Percentiles rank a stretch among this genome's conserved stretches.
Conservation (phyloP, 305 asterid genomes). For the Fraxinus sp. region DNA sequence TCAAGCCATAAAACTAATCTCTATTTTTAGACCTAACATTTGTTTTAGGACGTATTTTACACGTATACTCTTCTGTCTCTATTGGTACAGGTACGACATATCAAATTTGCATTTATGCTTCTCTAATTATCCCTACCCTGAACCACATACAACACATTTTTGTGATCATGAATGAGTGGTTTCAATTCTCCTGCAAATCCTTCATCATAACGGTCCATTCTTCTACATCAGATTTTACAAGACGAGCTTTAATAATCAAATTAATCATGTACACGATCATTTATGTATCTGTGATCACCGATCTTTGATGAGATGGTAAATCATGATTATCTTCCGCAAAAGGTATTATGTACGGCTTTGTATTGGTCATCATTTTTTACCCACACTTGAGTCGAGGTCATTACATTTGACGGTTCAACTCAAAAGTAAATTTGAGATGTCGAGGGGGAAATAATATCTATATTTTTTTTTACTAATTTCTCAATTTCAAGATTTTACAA, state of each 20-base stretch:
- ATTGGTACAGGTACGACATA: not conserved
- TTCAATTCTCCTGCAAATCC: conserved; percentile 14
- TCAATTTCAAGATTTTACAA: not conserved
- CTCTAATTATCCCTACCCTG: conserved; percentile 19
- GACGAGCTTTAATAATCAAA: not conserved
- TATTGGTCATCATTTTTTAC: not conserved
- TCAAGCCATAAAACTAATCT: not conserved
- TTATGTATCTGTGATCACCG: conserved; percentile 31
- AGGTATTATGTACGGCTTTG: no score
- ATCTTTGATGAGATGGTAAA: conserved; percentile 30
- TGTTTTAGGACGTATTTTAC: not conserved
- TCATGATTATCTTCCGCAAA: not conserved
- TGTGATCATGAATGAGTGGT: conserved; percentile 34
- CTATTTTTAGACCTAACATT: not conserved
- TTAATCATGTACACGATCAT: conserved; percentile 11
- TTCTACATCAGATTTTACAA: not conserved
- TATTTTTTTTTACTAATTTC: not conserved
- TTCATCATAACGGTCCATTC: not conserved
- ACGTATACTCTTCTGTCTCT: not conserved
- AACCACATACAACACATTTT: conserved; percentile 23
- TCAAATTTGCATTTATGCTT: conserved; percentile 11
- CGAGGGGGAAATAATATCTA: not conserved
- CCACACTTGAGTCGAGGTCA: not conserved
- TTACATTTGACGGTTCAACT: not conserved
- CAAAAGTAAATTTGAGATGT: not conserved